Evolutionary conservation across 2,329 filamentous ascomycete species (phyloP).

Genomic region (Scytalidium lignicola): DNA sequence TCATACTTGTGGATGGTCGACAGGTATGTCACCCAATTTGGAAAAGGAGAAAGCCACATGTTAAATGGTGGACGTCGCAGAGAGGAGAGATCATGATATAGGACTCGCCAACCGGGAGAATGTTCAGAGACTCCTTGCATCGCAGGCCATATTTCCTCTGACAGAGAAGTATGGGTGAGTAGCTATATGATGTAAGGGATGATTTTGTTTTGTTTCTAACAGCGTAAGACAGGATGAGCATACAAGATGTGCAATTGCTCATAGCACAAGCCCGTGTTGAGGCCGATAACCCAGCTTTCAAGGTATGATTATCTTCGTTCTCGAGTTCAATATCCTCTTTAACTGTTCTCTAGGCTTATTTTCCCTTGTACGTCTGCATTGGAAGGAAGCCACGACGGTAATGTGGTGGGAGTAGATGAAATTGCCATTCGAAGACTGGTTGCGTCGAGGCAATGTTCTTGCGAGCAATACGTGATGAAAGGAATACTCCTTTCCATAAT

Average conservation of each 20-base stretch:
- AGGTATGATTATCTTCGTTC: slow-evolving; percentile 36
- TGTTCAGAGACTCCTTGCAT: slow-evolving; percentile 48
- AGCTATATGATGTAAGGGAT: slow-evolving; percentile 1
- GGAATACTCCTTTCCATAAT: no score
- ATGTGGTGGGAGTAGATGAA: background rate
- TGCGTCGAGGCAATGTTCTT: background rate
- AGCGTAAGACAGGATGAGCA: slow-evolving; percentile 41
- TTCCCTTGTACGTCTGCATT: slow-evolving; percentile 60
- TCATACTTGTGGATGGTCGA: slow-evolving; percentile 66
- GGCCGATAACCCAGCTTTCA: slow-evolving; percentile 48
- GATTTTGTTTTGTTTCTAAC: slow-evolving; percentile 1
- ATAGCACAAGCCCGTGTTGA: slow-evolving; percentile 51
- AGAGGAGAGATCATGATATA: slow-evolving; percentile 46
- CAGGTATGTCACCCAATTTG: slow-evolving; percentile 41
- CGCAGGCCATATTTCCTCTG: slow-evolving; percentile 52
- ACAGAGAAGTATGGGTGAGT: slow-evolving; percentile 27
- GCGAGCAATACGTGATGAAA: background rate
- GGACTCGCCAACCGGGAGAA: slow-evolving; percentile 50
- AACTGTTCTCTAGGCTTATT: slow-evolving; percentile 43
- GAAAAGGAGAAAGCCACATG: slow-evolving; percentile 1
- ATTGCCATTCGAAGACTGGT: background rate
- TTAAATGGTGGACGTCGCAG: slow-evolving; percentile 28
- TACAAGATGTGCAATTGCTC: slow-evolving; percentile 52
- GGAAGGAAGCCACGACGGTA: slow-evolving; percentile 47
- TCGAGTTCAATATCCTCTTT: slow-evolving; percentile 3